Conservation (phyloP, 139 green algal species). For the Picochlorum sp. region DNA sequence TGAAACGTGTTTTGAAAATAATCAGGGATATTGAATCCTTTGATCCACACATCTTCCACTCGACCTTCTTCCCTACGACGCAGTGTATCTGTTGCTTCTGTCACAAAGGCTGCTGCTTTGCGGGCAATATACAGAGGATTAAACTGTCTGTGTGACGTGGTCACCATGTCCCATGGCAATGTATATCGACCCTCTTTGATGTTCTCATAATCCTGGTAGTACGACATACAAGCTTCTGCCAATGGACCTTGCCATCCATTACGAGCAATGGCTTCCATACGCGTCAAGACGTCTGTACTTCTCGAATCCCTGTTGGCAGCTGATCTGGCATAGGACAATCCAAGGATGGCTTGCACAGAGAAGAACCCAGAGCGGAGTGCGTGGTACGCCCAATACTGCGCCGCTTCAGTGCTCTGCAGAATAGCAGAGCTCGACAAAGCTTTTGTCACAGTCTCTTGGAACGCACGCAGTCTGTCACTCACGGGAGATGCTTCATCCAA, state of each 20-base stretch:
- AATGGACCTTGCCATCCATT: conserved; percentile 21
- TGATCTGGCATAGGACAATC: background rate
- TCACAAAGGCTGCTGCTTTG: conserved; percentile 34
- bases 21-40: conserved; percentile 53
- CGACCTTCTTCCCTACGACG: conserved; percentile 16
- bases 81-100: conserved; percentile 48
- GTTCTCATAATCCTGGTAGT: conserved; percentile 24
- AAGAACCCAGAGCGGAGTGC: conserved; percentile 58
- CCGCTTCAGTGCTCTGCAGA: conserved; percentile 10
- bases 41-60: conserved; percentile 45
- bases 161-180: conserved; percentile 79
- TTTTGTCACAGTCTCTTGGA: conserved; percentile 18
- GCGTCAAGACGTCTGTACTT: background rate
- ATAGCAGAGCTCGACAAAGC: conserved; percentile 7
- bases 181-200: conserved; percentile 42
- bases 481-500: background rate
- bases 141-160: conserved; percentile 58
- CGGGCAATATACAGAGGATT: conserved; percentile 57
- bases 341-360: conserved; percentile 36
- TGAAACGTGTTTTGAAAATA: conserved; percentile 84
- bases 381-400: conserved; percentile 51
- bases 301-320: background rate
- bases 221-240: conserved; percentile 29
- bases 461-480: conserved; percentile 11
- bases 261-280: conserved; percentile 15